Conservation (phyloP, 106 monocot genomes). For the Dendrobium chrysotoxum region DNA sequence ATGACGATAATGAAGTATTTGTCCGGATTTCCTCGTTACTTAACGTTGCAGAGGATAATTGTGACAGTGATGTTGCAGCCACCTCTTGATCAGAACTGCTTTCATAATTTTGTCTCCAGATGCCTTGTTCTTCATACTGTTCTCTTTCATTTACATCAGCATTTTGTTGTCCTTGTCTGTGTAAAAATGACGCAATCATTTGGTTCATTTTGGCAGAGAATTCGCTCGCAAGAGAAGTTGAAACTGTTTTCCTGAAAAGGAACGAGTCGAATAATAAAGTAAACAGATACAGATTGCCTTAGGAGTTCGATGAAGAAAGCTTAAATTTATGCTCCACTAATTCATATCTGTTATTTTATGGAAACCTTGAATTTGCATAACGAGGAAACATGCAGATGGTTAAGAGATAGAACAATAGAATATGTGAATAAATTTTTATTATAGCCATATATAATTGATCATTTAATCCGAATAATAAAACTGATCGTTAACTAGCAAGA, state of each 20-base stretch:
- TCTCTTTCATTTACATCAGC: constrained; percentile 19
- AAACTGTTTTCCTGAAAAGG: constrained; percentile 44
- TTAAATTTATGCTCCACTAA: background rate
- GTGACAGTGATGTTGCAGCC: constrained; percentile 27
- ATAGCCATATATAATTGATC: too few species aligned
- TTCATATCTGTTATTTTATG: background rate
- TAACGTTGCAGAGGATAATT: constrained; percentile 3
- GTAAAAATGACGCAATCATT: constrained; percentile 34
- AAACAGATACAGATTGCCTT: background rate
- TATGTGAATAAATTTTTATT: too few species aligned
- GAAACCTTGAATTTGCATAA: background rate
- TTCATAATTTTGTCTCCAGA: constrained; percentile 26
- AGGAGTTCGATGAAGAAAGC: background rate
- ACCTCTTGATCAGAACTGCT: constrained; percentile 24
- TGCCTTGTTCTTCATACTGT: constrained; percentile 13
- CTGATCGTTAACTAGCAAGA: background rate
- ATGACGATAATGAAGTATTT: constrained; percentile 18
- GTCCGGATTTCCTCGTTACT: constrained; percentile 21
- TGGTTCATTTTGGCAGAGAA: constrained; percentile 51
- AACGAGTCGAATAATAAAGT: background rate
- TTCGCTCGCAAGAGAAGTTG: constrained; percentile 47
- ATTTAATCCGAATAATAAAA: background rate
- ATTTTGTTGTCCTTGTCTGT: constrained; percentile 27
- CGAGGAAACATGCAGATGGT: background rate
- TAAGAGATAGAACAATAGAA: too few species aligned